Base-by-base conservation (phyloP, 805 yeast genomes). In the Metschnikowia arizonensis region DNA sequence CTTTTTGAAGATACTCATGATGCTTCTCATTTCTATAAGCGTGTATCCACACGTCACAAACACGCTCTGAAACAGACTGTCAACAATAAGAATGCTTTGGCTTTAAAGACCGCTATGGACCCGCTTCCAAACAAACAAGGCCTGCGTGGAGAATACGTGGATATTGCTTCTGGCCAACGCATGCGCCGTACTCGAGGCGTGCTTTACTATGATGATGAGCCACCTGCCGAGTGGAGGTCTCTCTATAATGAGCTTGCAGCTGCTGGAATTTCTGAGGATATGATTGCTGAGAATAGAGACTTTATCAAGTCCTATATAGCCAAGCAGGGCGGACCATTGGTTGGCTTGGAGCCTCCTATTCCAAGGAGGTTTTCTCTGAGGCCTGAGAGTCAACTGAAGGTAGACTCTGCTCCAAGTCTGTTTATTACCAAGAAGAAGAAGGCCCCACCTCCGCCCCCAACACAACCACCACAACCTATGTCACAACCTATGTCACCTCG, bases 1-100 rank as follows among this genome's bases (percentile, higher is more conserved):
- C 66, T 93, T 42, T 93, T 93, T 63, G 96, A 89, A 54, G 97
- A 91, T 66, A 80, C 85, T 45, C 73, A 70, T 42, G 99, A 93
- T 55, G 98, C 98, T 0, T 69, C 86, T 3, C 91, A 85, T 57
- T 89, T 93, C 69, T 74, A 69, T 62, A 91, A 90, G 62, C 76
- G 88, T 49, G 89, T 93, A 3, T 72, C 79, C 11, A 70, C 77
- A 39, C 77, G 91, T 50, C 84, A 82, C 45, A 91, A 88, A 62
- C 81, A 89, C 64, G 98, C 85, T 1, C 83, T 95, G 26, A 89
- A 86, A 64, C 85, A 83, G 48, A 93, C 99, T 0, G 72, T 82
- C 11, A 82, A 80, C 59, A 93, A 91, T 67, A 88, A 86, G 57
- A 88, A 87, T 56, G 97, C 97, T 3, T 78, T 90, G 52, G 93